Base-by-base conservation (phyloP, 2,329 filamentous ascomycete genomes). In the Coniella vitis region DNA sequence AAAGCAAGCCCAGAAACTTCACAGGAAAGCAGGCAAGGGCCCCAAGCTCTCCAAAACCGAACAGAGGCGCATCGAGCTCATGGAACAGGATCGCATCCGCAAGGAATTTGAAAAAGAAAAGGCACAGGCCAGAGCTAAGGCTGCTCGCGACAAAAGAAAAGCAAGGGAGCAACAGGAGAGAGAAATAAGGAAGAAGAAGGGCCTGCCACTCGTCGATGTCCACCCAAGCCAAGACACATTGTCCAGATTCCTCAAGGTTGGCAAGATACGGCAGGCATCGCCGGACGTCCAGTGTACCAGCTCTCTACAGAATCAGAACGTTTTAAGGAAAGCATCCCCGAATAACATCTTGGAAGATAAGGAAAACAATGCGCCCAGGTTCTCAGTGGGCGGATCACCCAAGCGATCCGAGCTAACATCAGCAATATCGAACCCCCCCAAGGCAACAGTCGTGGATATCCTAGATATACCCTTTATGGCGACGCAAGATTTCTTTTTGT, bases 191-290 rank as follows among this genome's bases (percentile, higher is more conserved):
- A 75, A 65, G 57, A 73, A 67, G 53, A 72, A 68, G 47, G 75
- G 78, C 0, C 49, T 78, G 50, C 79, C 79, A 13, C 62, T 80
- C 4, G 68, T 76, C n/a, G 68, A 67, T 12, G 74, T 78, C 4
- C 68, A 72, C 32, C 73, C 78, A 0, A 81, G 78, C 31, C 79
- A 83, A 59, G 73, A 73, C 37, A 78, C 73, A 0, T 78, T 83
- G 53, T 67, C 76, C 16, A 60, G 69, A 32, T 83, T 83, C 49
- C 62, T 78, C 7, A 63, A 16, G 1, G 55, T 56, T 3, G 49
- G 50, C 1, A 65, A 55, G 46, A 67, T 66, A 56, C 37, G 16
- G 2, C 34, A 20, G 16, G 8, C 37, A 21, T 8, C 38, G 9
- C 31, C 19, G 13, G 20, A 19, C 4, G 62, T 62, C 10, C 35